Percentiles rank a stretch among this genome's conserved stretches.
Evolutionary conservation across 495 filamentous ascomycete genomes (phyloP).

Genomic region (Saxophila tyrrhenica): DNA sequence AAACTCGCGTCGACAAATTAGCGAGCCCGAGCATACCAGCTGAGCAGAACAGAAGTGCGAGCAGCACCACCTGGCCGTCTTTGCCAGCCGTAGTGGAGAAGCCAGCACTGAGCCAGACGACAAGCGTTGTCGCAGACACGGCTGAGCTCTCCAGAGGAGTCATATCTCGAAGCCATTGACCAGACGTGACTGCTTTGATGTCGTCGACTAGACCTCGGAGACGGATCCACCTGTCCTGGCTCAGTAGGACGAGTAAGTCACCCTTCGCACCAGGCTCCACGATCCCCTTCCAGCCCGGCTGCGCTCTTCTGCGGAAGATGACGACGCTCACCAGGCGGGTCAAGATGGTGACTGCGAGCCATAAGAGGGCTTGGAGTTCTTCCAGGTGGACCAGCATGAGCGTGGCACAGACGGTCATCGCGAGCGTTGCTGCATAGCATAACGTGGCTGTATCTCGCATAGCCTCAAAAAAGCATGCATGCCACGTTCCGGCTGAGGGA

Average conservation of each 20-base stretch:
- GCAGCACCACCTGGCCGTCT: constrained; percentile 37
- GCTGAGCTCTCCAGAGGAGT: constrained; percentile 39
- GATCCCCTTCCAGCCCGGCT: constrained; percentile 29
- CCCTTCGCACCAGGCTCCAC: constrained; percentile 29
- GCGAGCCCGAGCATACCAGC: constrained; percentile 41
- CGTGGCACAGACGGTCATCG: not conserved
- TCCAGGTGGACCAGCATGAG: not conserved
- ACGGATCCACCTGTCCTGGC: constrained; percentile 36
- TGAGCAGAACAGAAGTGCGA: constrained; percentile 38
- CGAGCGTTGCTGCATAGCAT: not conserved
- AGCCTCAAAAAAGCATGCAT: not conserved
- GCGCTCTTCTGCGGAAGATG: constrained; percentile 39
- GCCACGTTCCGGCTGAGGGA: constrained; percentile 34
- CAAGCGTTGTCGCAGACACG: constrained; percentile 38
- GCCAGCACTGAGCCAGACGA: constrained; percentile 43
- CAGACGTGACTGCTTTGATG: constrained; percentile 46
- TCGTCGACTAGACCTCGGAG: constrained; percentile 43
- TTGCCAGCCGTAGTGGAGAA: constrained; percentile 40
- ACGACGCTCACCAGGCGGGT: constrained; percentile 42
- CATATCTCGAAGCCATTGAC: constrained; percentile 43
- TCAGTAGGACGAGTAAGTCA: constrained; percentile 33
- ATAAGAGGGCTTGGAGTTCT: not conserved
- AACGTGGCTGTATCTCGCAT: not conserved
- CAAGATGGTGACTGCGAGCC: not conserved
- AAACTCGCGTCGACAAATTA: constrained; percentile 25